Percentiles rank a stretch among this genome's conserved stretches.
These are phyloP conservation scores for Populus deltoides DNA, from an alignment of 345 rosid species.

Conservation along the genomic window DNA sequence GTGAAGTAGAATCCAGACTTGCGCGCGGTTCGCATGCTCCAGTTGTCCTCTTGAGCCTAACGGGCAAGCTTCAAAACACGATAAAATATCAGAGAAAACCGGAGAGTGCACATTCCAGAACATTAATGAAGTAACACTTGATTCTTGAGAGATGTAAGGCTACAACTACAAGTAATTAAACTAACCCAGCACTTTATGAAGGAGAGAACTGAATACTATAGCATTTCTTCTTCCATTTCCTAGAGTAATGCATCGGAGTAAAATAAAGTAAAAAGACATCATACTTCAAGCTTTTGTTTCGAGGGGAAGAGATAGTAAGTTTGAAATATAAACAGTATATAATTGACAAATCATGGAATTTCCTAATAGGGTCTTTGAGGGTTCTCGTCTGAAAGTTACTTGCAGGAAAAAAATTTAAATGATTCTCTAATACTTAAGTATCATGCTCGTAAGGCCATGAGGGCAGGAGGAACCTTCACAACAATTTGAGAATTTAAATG, in stretches of 20 bases:
- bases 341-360: background rate
- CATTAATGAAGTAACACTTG: constrained; percentile 1
- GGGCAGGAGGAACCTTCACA: constrained; percentile 96
- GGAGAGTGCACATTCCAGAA: background rate
- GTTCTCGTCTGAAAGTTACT: background rate
- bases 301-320: background rate
- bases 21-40: constrained; percentile 64
- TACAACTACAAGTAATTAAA: background rate
- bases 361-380: background rate
- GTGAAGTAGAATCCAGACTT: constrained; percentile 26
- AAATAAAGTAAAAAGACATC: background rate
- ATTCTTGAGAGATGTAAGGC: background rate
- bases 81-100: background rate
- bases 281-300: constrained; percentile 1
- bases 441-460: constrained; percentile 90
- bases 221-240: background rate
- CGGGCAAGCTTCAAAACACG: constrained; percentile 57
- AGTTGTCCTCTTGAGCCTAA: constrained; percentile 50
- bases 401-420: background rate
- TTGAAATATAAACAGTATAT: background rate
- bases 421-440: constrained; percentile 53
- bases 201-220: background rate
- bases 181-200: background rate
- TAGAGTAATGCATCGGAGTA: background rate
- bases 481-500: constrained; percentile 22